Base-by-base conservation (phyloP, 768 basidiomycete species). In the Hericium erinaceus region DNA sequence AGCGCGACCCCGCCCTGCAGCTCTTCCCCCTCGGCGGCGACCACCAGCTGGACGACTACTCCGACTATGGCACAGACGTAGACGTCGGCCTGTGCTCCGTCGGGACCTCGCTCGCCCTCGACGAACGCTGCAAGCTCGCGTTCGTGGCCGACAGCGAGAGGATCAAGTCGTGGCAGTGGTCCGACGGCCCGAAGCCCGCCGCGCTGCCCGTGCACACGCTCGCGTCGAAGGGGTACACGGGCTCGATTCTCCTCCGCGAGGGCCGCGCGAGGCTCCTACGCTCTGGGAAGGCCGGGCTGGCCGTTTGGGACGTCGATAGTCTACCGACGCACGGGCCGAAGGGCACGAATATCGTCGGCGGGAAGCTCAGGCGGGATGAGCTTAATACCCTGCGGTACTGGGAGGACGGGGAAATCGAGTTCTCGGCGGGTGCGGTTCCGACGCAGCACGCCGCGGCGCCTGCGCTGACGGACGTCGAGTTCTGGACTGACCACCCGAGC, bases 111-210 rank as follows among this genome's bases (percentile, higher is more conserved):
- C 50, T 66, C 9, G 59, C 61, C 1, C 61, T 68, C 11, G 73
- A 75, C 59, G 72, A 72, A 9, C 58, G 61, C 15, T 67, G 70
- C 39, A 72, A 69, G 48, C 68, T 77, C 13, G 61, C 77, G 5
- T 74, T 73, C 57, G 65, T 67, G 2, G 75, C 67, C 1, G 75
- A 77, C 56, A 44, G 39, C 9, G 59, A 64, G 12, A 61, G 73
- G 15, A 59, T 77, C 58, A 77, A 76, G 58, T 73, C 74, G 0
- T 79, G 69, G 59, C 58, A 59, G 4, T 75, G 72, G 67, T 53
- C 60, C 0, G 54, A 54, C 0, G 28, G 26, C n/a, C 7, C 33
- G 33, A 53, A 54, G 9, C 38, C 41, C 15, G 52, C 58, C 7
- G 55, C 55, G n/a, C 48, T 63, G 3, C 66, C 68, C 2, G 64